These are phyloP conservation scores for Suillus americanus DNA, from an alignment of 768 basidiomycete species.

Conservation along the genomic window DNA sequence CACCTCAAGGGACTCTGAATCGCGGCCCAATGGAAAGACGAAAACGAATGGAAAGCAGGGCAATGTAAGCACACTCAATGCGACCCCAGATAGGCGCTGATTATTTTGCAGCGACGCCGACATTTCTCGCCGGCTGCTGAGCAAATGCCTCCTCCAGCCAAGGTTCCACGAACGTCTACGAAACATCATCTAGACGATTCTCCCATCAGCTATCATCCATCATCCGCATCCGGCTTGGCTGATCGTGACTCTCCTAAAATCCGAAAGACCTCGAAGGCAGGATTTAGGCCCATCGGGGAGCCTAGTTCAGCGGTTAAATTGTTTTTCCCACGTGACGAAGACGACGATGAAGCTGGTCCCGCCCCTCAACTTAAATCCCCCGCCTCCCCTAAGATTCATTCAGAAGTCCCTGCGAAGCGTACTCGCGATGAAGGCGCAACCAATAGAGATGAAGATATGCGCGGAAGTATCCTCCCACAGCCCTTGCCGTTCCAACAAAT, in stretches of 20 bases:
- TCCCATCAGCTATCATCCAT: slow-evolving; percentile 6
- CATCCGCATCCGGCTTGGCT: slow-evolving; percentile 15
- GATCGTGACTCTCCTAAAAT: slow-evolving; percentile 19
- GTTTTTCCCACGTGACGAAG: slow-evolving; percentile 83
- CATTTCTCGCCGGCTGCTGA: slow-evolving; percentile 27
- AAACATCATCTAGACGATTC: slow-evolving; percentile 18
- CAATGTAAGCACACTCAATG: slow-evolving; percentile 22
- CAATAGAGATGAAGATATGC: slow-evolving; percentile 22
- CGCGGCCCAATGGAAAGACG: slow-evolving; percentile 36
- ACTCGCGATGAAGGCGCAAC: slow-evolving; percentile 19
- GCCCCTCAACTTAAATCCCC: slow-evolving; percentile 17
- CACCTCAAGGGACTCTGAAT: slow-evolving; percentile 18
- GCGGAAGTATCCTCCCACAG: not conserved
- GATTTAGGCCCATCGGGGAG: slow-evolving; percentile 69
- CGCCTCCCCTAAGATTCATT: slow-evolving; percentile 10
- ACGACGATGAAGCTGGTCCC: slow-evolving; percentile 35
- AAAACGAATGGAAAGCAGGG: slow-evolving; percentile 38
- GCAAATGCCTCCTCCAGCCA: slow-evolving; percentile 34
- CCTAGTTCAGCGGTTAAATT: slow-evolving; percentile 56
- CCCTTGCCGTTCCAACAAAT: slow-evolving; percentile 4
- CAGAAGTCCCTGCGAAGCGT: slow-evolving; percentile 29
- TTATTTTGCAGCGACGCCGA: slow-evolving; percentile 15
- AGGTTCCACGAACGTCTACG: slow-evolving; percentile 19
- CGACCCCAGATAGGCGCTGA: slow-evolving; percentile 10
- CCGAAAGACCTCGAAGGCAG: slow-evolving; percentile 38